These are phyloP conservation scores for Aspergillus tamarii DNA, from an alignment of 2,329 filamentous ascomycete genomes.

Conservation along the genomic window DNA sequence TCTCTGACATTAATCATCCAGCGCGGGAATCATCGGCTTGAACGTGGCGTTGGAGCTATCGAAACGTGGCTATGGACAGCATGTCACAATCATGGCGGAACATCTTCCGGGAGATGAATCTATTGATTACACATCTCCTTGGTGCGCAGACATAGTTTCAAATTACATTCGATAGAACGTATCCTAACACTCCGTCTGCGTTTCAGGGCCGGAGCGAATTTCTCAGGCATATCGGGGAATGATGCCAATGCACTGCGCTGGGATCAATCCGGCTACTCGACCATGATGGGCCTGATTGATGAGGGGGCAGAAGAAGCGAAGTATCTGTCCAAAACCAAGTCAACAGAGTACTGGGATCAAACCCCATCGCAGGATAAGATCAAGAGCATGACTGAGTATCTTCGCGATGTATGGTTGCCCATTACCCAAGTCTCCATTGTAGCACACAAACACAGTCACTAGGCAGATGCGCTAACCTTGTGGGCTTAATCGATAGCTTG, in stretches of 20 bases:
- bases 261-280: constrained; percentile 45
- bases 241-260: constrained; percentile 48
- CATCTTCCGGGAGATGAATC: constrained; percentile 47
- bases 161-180: too few species aligned
- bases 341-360: constrained; percentile 48
- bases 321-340: constrained; percentile 43
- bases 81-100: constrained; percentile 44
- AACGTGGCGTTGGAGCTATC: constrained; percentile 16
- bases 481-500: background rate
- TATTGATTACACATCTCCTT: constrained; percentile 47
- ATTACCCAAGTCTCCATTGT: background rate
- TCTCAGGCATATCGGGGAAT: constrained; percentile 49
- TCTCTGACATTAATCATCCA: constrained; percentile 2
- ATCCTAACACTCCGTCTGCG: background rate
- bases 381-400: constrained; percentile 44
- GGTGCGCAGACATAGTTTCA: constrained; percentile 23
- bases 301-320: constrained; percentile 32
- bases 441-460: background rate
- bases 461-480: background rate
- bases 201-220: constrained; percentile 49
- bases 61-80: constrained; percentile 9
- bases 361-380: constrained; percentile 46
- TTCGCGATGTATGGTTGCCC: constrained; percentile 28
- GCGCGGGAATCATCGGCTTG: constrained; percentile 15
- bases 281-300: constrained; percentile 40